Base-by-base conservation (phyloP, 768 basidiomycete genomes). In the Phaeotremella fagi region DNA sequence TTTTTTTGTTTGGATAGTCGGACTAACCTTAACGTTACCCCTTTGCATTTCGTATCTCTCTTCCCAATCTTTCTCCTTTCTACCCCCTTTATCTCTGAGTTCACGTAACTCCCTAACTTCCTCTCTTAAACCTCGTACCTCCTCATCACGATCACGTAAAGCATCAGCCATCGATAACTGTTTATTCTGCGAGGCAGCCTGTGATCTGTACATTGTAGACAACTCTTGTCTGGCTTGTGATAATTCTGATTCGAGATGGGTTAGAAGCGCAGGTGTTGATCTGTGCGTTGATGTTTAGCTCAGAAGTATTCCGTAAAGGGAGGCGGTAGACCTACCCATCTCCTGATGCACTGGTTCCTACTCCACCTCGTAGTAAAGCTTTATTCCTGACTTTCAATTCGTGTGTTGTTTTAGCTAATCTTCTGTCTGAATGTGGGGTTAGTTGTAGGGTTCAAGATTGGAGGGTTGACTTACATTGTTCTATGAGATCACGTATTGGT, bases 141-240 rank as follows among this genome's bases (percentile, higher is more conserved):
- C 72, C 60, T 97, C 92, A 68, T 97, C 92, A 74, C 90, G 86
- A 74, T 92, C 91, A 45, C 90, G 84, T 6, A 98, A 79, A 1
- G 89, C 90, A 75, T 99, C 95, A 56, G 89, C 92, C 85, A 99
- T 90, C 3, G 87, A 82, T 14, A 99, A 79, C 72, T 95, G 92
- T 0, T 91, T 88, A 73, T 95, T 94, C 76, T 94, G 90, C 3
- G 89, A 88, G 59, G 69, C 61, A 0, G 72, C 66, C 52, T 98
- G 92, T 0, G 90, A 88, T 75, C 94, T 92, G 79, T 98, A 99
- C 1, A 94, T 84, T 7, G 87, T 88, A 2, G 92, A 89, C 45
- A 97, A 80, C 73, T 98, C 94, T 63, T 88, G 87, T 28, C 92
- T 85, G 45, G 95, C 79, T 11, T 87, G 85, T 1, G 90, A 89